Percentiles rank a stretch among this genome's conserved stretches.
Conservation (phyloP, 164 flowering plant genomes). For the Malania oleifera region DNA sequence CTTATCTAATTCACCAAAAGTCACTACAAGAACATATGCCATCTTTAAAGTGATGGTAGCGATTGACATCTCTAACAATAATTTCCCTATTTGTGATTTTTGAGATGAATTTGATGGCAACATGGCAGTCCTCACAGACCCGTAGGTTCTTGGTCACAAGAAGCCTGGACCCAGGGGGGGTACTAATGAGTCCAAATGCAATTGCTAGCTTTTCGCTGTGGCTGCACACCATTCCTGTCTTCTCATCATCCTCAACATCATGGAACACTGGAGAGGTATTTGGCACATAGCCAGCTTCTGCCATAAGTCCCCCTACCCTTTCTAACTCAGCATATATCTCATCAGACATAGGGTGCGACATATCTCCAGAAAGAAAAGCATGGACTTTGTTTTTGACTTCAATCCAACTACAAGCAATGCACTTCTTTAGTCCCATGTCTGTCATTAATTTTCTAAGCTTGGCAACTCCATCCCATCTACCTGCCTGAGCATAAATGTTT, state of each 20-base stretch:
- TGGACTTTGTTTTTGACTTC: slow-evolving; percentile 37
- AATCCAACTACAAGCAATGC: slow-evolving; percentile 44
- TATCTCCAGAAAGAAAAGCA: slow-evolving; percentile 44
- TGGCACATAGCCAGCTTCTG: slow-evolving; percentile 44
- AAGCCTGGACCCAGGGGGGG: slow-evolving; percentile 35
- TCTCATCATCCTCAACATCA: slow-evolving; percentile 56
- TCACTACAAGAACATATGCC: slow-evolving; percentile 50
- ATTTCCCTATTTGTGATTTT: slow-evolving; percentile 44
- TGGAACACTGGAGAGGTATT: slow-evolving; percentile 34
- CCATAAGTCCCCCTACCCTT: slow-evolving; percentile 25
- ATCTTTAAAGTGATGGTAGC: slow-evolving; percentile 46
- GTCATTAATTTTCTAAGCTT: slow-evolving; percentile 32
- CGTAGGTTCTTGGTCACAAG: slow-evolving; percentile 43
- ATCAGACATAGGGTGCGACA: slow-evolving; percentile 33
- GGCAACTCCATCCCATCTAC: slow-evolving; percentile 48
- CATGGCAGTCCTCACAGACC: slow-evolving; percentile 54
- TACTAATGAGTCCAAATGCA: slow-evolving; percentile 47
- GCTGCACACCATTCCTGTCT: slow-evolving; percentile 29
- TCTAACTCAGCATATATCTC: slow-evolving; percentile 38
- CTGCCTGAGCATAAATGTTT: slow-evolving; percentile 48
- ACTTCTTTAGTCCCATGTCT: slow-evolving; percentile 34
- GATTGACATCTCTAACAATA: slow-evolving; percentile 39
- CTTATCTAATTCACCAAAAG: slow-evolving; percentile 30
- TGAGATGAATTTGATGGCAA: slow-evolving; percentile 41
- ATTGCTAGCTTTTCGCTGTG: slow-evolving; percentile 53